A percentile compares a stretch with the other conserved stretches of the same genome.
Evolutionary conservation across 352 stramenopile species (phyloP).

Genomic region (Pythium rhizo-oryzae): DNA sequence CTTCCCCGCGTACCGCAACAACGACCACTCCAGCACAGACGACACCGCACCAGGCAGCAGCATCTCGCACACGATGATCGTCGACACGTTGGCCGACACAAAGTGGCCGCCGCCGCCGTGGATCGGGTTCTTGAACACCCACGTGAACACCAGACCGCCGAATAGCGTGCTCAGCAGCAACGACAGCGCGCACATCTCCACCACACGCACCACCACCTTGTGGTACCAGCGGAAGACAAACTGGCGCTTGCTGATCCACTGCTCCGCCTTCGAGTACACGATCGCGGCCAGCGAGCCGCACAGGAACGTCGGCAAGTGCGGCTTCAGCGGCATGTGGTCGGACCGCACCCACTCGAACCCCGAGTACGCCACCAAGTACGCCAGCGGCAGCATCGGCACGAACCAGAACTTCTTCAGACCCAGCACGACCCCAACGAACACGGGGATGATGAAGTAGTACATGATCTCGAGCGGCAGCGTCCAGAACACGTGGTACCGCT

Average conservation of each 20-base stretch:
- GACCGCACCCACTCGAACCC: slow-evolving; percentile 23
- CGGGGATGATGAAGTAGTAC: slow-evolving; percentile 46
- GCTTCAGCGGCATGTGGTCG: slow-evolving; percentile 30
- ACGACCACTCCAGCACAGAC: slow-evolving; percentile 35
- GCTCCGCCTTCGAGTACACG: slow-evolving; percentile 29
- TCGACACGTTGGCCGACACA: slow-evolving; percentile 28
- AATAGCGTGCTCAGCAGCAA: slow-evolving; percentile 33
- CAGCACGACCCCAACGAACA: slow-evolving; percentile 26
- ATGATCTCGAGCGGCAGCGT: slow-evolving; percentile 44
- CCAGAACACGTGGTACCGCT: slow-evolving; percentile 30
- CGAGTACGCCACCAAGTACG: slow-evolving; percentile 28
- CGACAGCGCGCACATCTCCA: slow-evolving; percentile 24
- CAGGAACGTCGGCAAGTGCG: slow-evolving; percentile 43
- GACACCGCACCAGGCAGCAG: slow-evolving; percentile 33
- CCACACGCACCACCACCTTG: slow-evolving; percentile 5
- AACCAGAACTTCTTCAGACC: slow-evolving; percentile 18
- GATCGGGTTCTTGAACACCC: slow-evolving; percentile 30
- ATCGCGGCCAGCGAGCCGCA: slow-evolving; percentile 37
- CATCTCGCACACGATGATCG: slow-evolving; percentile 43
- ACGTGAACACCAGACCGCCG: slow-evolving; percentile 33
- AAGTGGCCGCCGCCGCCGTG: slow-evolving; percentile 21
- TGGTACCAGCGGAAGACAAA: slow-evolving; percentile 14
- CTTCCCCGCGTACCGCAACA: slow-evolving; percentile 37
- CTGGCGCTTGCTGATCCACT: slow-evolving; percentile 1
- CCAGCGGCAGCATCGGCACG: slow-evolving; percentile 12